These are phyloP conservation scores for Amanita molliuscula DNA, from an alignment of 768 basidiomycete species.

Conservation along the genomic window DNA sequence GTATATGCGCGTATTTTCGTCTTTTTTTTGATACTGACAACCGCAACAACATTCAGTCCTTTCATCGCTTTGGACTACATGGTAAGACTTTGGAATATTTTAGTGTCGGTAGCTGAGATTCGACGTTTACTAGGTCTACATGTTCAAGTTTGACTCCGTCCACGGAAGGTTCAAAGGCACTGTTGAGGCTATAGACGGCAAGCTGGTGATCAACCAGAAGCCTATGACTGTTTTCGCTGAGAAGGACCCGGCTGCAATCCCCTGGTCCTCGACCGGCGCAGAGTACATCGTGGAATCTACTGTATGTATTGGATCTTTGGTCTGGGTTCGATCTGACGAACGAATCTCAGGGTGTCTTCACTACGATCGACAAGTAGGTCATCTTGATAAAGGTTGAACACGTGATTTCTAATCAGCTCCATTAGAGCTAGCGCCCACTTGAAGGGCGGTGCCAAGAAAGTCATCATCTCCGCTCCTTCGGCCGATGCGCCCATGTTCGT, in stretches of 20 bases:
- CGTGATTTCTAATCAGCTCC: conserved; percentile 8
- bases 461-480: conserved; percentile 94
- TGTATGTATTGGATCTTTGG: conserved; percentile 28
- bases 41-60: conserved; percentile 52
- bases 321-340: conserved; percentile 6
- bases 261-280: conserved; percentile 74
- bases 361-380: conserved; percentile 70
- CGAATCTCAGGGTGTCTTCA: conserved; percentile 74
- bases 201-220: conserved; percentile 80
- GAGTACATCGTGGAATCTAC: conserved; percentile 96
- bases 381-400: not conserved
- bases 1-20: conserved; percentile 16
- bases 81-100: conserved; percentile 34
- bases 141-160: conserved; percentile 97
- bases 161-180: conserved; percentile 88
- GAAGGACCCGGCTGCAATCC: conserved; percentile 78
- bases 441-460: conserved; percentile 97
- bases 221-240: conserved; percentile 71
- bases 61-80: conserved; percentile 98
- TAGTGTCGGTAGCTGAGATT: not conserved
- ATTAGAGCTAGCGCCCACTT: conserved; percentile 72
- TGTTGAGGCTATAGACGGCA: conserved; percentile 75
- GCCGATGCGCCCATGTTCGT: conserved; percentile 90
- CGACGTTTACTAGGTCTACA: conserved; percentile 62
- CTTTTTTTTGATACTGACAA: not conserved